These are phyloP conservation scores for Ophiosphaerella herpotricha DNA, from an alignment of 2,329 filamentous ascomycete species.

Conservation along the genomic window DNA sequence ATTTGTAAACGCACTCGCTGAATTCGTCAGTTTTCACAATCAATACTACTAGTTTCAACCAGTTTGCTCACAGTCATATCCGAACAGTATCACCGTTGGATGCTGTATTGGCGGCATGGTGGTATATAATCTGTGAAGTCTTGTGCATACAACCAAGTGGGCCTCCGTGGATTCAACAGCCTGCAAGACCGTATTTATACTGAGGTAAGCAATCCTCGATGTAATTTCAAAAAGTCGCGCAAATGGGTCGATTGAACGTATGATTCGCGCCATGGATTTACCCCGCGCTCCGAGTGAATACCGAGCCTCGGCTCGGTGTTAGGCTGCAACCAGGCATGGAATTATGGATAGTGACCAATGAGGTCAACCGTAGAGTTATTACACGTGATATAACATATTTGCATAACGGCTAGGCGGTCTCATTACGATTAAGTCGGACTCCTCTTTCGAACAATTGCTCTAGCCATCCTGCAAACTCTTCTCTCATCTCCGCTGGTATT, in stretches of 20 bases:
- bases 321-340: no score
- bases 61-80: slow-evolving; percentile 30
- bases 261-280: not conserved
- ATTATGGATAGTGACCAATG: no score
- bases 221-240: not conserved
- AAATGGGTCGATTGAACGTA: not conserved
- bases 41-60: not conserved
- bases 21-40: not conserved
- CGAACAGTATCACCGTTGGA: slow-evolving; percentile 25
- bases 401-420: no score
- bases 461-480: slow-evolving; percentile 70
- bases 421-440: slow-evolving; percentile 50
- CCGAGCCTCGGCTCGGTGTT: not conserved
- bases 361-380: not conserved
- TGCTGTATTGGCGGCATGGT: not conserved
- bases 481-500: slow-evolving; percentile 70
- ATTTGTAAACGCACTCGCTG: slow-evolving; percentile 41
- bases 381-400: not conserved
- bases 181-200: not conserved
- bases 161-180: no score
- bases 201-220: not conserved
- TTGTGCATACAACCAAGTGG: not conserved
- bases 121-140: not conserved
- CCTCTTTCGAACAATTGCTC: slow-evolving; percentile 62
- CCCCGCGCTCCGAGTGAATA: slow-evolving; percentile 5